phyloP scores from a whole-genome alignment of 441 rosid genomes.

The Bruguiera hainesii region DNA sequence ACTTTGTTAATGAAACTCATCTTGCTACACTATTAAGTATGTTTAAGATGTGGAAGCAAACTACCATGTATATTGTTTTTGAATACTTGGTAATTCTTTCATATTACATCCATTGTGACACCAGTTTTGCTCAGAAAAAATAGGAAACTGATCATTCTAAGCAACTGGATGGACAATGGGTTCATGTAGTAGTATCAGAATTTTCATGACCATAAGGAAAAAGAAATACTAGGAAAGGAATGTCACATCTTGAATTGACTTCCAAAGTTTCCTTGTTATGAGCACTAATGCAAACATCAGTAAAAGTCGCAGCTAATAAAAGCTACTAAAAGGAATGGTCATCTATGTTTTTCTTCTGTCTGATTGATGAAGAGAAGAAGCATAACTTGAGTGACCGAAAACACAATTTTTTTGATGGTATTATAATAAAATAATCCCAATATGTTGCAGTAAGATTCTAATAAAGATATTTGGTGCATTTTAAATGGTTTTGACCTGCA shows the following conservation, averaged over 20 bases:
- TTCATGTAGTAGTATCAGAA: background rate
- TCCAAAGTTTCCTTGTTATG: background rate
- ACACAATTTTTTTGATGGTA: background rate
- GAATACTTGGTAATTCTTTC: too few relatives aligned
- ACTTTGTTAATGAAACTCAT: background rate
- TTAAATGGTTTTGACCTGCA: constrained; percentile 7
- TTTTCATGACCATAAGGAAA: too few relatives aligned
- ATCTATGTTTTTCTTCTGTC: background rate
- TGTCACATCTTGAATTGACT: background rate
- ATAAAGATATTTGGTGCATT: background rate
- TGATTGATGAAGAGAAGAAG: constrained; percentile 4
- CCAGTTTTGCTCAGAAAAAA: too few relatives aligned
- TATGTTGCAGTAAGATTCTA: background rate
- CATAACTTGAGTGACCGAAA: background rate
- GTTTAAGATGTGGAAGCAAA: background rate
- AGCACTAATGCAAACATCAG: background rate
- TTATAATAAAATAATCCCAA: background rate
- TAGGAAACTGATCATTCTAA: background rate
- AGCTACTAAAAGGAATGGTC: background rate
- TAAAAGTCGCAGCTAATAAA: background rate
- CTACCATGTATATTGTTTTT: too few relatives aligned
- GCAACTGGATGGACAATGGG: background rate
- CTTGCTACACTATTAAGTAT: background rate
- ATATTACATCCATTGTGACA: too few relatives aligned
- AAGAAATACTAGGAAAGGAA: too few relatives aligned